These are phyloP conservation scores for Plasmodium knowlesi DNA, from an alignment of 169 alveolate species.

Conservation along the genomic window DNA sequence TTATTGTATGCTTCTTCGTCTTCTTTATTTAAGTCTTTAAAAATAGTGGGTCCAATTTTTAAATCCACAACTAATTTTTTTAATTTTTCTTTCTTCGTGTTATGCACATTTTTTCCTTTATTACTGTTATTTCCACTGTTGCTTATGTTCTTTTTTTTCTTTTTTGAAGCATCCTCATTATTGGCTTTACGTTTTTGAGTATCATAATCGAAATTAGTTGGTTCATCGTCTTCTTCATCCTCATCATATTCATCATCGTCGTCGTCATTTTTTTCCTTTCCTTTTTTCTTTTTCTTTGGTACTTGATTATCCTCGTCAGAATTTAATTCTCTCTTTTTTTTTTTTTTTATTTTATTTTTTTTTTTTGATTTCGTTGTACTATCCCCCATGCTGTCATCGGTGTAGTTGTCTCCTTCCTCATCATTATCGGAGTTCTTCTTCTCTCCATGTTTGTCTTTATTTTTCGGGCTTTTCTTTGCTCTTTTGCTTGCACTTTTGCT, in stretches of 20 bases:
- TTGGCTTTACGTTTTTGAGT: not conserved
- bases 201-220: not conserved
- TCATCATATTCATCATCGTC: constrained; percentile 9
- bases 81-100: constrained; percentile 41
- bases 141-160: not conserved
- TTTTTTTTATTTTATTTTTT: constrained; percentile 5
- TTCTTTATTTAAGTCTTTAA: constrained; percentile 63
- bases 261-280: not conserved
- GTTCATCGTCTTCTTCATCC: not conserved
- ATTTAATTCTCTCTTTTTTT: constrained; percentile 29
- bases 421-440: not conserved
- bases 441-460: not conserved
- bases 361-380: not conserved
- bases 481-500: not conserved
- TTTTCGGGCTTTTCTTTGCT: not conserved
- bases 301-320: not conserved
- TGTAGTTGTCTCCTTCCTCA: not conserved
- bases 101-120: constrained; percentile 44
- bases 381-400: not conserved
- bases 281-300: constrained; percentile 32
- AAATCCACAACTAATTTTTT: constrained; percentile 55
- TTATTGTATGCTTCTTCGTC: constrained; percentile 59
- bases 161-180: constrained; percentile 25
- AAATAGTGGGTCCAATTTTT: constrained; percentile 72
- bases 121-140: constrained; percentile 7